Base-by-base conservation (phyloP, 768 basidiomycete genomes). In the Thelephora ganbajun region DNA sequence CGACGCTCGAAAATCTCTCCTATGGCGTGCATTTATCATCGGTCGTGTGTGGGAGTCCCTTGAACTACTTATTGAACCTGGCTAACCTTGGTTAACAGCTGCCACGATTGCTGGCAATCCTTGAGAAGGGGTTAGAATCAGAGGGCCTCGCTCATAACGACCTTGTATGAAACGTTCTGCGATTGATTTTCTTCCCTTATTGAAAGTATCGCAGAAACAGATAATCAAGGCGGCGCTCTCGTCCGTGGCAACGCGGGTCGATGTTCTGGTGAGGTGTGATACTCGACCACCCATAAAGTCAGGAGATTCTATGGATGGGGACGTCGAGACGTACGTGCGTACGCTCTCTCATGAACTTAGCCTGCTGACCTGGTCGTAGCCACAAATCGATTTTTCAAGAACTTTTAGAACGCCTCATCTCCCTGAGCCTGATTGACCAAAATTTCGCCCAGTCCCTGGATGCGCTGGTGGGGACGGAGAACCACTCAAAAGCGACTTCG, bases 11-110 rank as follows among this genome's bases (percentile, higher is more conserved):
- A n/a, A 49, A 7, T 49, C 51, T 1, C 63, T 63, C 34, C 56
- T 86, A 30, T 89, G 84, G 85, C 75, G 74, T 53, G 70, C 77
- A 16, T 88, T 87, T 56, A 69, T 84, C 16, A 63, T 83, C 47
- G 79, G 83, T 35, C 72, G 85, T 46, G 85, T 88, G 63, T 55
- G 80, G 45, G 14, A 52, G 33, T 46, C 44, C 26, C 49, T 18
- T 34, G 51, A 47, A 35, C 30, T 16, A 12, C 35, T 22, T 5
- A 18, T 50, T 30, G n/a, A 30, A 48, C 43, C 33, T 42, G 53
- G 26, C 33, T 44, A 6, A 20, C 14, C 19, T 44, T 5, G 39
- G 16, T 51, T 11, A 20, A 30, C 56, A 86, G 84, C 66, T 88
- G 11, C 84, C 85, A 23, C 64, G 64, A 13, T 61, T 87, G 19